Base-by-base conservation (phyloP, 2,329 filamentous ascomycete species). In the Magnaporthales sp. region DNA sequence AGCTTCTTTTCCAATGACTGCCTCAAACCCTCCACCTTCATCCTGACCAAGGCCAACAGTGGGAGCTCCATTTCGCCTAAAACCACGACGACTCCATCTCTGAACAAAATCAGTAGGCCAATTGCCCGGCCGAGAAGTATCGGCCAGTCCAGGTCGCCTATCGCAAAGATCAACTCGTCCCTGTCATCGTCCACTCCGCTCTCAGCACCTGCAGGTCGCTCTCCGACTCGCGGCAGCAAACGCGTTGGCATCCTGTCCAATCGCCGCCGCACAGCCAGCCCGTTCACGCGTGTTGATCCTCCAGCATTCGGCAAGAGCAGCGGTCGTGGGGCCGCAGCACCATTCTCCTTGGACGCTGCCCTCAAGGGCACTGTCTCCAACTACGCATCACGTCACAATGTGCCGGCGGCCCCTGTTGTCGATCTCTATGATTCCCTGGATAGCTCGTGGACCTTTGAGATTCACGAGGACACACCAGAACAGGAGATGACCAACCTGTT, bases 401-500 rank as follows among this genome's bases (percentile, higher is more conserved):
- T 75, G 15, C 70, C 74, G 2, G 68, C 74, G 6, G 68, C 74
- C 56, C 70, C 75, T 66, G 71, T 75, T 63, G 67, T 54, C 2
- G 46, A 51, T 29, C 74, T 75, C 67, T 74, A 70, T 67, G 70
- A 61, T 74, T 84, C 46, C 58, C 74, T 81, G 26, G 81, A 84
- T 66, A 83, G 86, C 38, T 84, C 84, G 67, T 97, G 93, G 93
- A 90, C 90, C 80, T 98, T 99, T 75, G 91, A 94, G 68, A 98
- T 99, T 73, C 89, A 97, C 75, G 92, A 97, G 75, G 94, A 99
- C 77, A 92, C 91, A 0, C 86, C 90, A 8, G 91, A 97, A 75
- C 91, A 97, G 74, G 90, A 96, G 75, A 91, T 95, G 78, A 92
- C 93, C 72, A 97, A 96, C 73, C 81, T 97, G 54, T 91, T 98